phyloP scores from a whole-genome alignment of 176 grass and related monocot species.

The Coix lacrymajobi region DNA sequence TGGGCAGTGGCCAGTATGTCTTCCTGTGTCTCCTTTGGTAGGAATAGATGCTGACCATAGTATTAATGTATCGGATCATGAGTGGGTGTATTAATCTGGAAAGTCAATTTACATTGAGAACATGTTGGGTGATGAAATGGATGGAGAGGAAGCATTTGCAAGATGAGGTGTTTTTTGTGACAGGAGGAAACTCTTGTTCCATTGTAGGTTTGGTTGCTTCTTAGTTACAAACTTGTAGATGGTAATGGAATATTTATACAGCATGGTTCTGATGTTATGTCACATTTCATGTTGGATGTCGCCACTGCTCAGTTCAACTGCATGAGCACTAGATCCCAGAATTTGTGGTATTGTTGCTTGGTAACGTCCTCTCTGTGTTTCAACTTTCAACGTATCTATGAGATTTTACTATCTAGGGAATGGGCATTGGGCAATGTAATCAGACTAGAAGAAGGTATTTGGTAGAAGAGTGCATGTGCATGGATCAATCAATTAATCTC shows the following conservation, averaged over 20 bases:
- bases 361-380: too few species aligned
- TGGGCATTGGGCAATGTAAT: too few species aligned
- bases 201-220: neutral
- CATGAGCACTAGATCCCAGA: too few species aligned
- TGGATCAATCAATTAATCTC: too few species aligned
- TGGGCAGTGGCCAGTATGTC: neutral
- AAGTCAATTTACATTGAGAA: neutral
- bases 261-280: neutral
- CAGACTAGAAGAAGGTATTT: too few species aligned
- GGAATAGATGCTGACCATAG: conserved; percentile 20
- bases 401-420: too few species aligned
- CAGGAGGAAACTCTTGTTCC: neutral
- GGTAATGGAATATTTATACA: neutral
- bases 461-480: too few species aligned
- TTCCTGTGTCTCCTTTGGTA: neutral
- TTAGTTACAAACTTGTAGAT: neutral
- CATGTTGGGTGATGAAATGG: neutral
- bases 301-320: neutral
- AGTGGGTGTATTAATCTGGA: neutral
- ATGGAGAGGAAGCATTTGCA: neutral
- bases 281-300: neutral
- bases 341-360: too few species aligned
- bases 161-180: neutral
- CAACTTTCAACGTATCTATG: too few species aligned
- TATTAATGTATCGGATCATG: neutral